phyloP scores from a whole-genome alignment of 2,329 filamentous ascomycete species.

The Nemania bipapillata region DNA sequence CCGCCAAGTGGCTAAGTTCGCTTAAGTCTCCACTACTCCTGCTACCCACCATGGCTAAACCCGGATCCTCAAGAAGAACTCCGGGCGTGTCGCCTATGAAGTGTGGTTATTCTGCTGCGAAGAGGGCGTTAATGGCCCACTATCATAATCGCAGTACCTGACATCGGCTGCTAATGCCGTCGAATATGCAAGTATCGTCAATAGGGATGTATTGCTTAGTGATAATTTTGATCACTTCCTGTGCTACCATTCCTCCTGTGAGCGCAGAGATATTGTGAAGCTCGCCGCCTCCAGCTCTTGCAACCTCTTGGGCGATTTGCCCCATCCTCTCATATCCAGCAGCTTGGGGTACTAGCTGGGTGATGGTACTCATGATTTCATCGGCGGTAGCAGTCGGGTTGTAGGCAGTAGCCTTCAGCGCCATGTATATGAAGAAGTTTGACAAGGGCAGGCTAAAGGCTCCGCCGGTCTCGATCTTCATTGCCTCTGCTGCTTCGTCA shows the following conservation, averaged over 20 bases:
- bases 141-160: conserved; percentile 66
- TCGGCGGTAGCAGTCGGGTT: conserved; percentile 58
- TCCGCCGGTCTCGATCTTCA: conserved; percentile 51
- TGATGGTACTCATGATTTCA: conserved; percentile 64
- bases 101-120: conserved; percentile 38
- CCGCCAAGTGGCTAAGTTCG: conserved; percentile 47
- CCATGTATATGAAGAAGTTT: conserved; percentile 75
- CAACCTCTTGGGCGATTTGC: conserved; percentile 72
- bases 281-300: conserved; percentile 82
- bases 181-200: conserved; percentile 76
- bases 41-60: conserved; percentile 46
- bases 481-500: conserved; percentile 63
- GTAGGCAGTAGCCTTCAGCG: conserved; percentile 66
- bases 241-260: conserved; percentile 91
- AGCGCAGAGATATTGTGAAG: conserved; percentile 91
- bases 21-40: conserved; percentile 46
- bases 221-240: conserved; percentile 92
- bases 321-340: conserved; percentile 61
- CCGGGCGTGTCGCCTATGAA: conserved; percentile 47
- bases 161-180: conserved; percentile 72
- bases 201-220: conserved; percentile 78
- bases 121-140: conserved; percentile 39
- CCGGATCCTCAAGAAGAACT: conserved; percentile 49
- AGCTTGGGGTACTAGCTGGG: conserved; percentile 59
- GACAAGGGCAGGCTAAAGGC: conserved; percentile 63